Evolutionary conservation across 352 stramenopile genomes (phyloP), one percentile per base, ranked within the genome.

Genomic region (Paralagenidium karlingii): DNA sequence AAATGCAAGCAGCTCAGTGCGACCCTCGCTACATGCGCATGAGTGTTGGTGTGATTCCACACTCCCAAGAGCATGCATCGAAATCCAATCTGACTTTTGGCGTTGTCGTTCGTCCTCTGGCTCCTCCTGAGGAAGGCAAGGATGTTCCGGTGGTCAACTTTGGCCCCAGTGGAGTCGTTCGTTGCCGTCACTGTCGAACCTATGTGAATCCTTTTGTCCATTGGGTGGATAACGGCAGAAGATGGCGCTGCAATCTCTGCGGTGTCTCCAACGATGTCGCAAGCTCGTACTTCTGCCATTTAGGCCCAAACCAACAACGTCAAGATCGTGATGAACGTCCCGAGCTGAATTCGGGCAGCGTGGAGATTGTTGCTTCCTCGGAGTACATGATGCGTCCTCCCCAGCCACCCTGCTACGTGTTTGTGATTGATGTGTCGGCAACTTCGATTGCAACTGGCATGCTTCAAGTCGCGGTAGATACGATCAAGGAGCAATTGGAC

Each of bases 231-330:
- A 88, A 87, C 45, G 81, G 76, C 12, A 70, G 75, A 19, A 63
- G 70, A 24, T 95, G 77, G 77, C 71, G 76, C 11, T 95, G 83
- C 62, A 94, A 94, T 50, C 43, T 95, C 0, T 95, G 83, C 54
- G 78, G 79, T 24, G 63, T 88, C n/a, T 73, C 76, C 11, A 94
- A 92, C 40, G 70, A 93, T 38, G 89, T 96, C 24, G 77, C 94
- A 10, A 87, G 87, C 38, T 89, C 89, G 8, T 99, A 99, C 67
- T 99, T 98, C 59, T 98, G 90, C 57, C 94, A 98, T 54, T 65
- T 99, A 36, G 94, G 97, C 40, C 76, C 90, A 26, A 83, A 95
- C 45, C 93, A 96, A 28, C 76, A 91, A 43, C 87, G 96, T 40
- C 69, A 94, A 32, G 96, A 99, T 58, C 66, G 73, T 8, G 74